Evolutionary conservation across 805 yeast species (phyloP).

Genomic region (Kluyveromyces lactis): DNA sequence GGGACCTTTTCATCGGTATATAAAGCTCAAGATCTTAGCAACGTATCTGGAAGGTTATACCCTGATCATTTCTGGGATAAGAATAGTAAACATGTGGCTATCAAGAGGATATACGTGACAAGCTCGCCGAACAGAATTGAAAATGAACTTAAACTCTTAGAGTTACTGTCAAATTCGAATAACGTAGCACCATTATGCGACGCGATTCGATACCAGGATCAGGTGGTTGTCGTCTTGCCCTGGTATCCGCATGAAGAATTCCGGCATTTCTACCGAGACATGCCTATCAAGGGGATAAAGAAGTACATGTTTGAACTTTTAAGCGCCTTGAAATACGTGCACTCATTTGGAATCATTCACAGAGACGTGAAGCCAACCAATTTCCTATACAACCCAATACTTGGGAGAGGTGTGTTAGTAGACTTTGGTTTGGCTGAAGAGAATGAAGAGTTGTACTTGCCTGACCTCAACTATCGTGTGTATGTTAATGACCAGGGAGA

Average conservation of each 20-base stretch:
- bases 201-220: constrained; percentile 81
- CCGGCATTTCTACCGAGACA: constrained; percentile 72
- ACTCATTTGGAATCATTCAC: constrained; percentile 71
- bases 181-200: constrained; percentile 86
- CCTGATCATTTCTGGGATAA: constrained; percentile 27
- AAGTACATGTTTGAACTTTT: constrained; percentile 73
- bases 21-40: constrained; percentile 30
- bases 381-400: constrained; percentile 53
- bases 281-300: constrained; percentile 73
- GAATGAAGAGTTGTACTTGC: constrained; percentile 21
- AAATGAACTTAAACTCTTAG: constrained; percentile 76
- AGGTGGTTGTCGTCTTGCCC: constrained; percentile 87
- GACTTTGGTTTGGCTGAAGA: constrained; percentile 90
- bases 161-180: constrained; percentile 55
- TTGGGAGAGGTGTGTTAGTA: constrained; percentile 75
- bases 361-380: constrained; percentile 88
- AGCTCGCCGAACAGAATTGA: constrained; percentile 87
- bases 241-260: constrained; percentile 88
- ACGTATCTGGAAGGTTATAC: constrained; percentile 22
- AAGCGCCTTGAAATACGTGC: constrained; percentile 60
- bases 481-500: constrained; percentile 6
- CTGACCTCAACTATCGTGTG: constrained; percentile 6
- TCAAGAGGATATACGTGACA: constrained; percentile 89
- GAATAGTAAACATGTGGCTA: constrained; percentile 54
- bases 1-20: constrained; percentile 90